Evolutionary conservation across 1,284 basidiomycete genomes (phyloP), one percentile per base, ranked within the genome.

Genomic region (Somion occarium): DNA sequence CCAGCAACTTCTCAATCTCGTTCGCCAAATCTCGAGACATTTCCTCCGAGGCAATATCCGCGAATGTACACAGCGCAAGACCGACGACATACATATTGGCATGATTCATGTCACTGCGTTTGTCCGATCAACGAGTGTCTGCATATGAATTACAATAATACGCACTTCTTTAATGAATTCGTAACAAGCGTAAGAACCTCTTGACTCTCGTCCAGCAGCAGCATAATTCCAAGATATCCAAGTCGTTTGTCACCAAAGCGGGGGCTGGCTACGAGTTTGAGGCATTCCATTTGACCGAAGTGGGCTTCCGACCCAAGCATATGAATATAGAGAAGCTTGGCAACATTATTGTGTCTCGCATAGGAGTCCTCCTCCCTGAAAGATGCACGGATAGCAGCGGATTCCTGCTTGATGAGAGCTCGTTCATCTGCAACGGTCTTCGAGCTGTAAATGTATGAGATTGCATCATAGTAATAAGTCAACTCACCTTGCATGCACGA

Each of bases 221-320:
- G 75, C 97, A 99, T 99, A 62, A 99, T 98, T 1, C 97, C 97
- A 43, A 99, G 75, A 65, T 99, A 99, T 1, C 97, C 97, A 20
- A 99, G 76, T 27, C 96, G 82, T 73, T 99, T 99, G 76, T 99
- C 97, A 44, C 90, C 83, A 72, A 99, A 99, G 50, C 94, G 79
- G 12, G 97, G 93, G 60, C 93, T 93, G n/a, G 97, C 97, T 42
- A 99, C 97, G 48, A 99, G 86, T 72, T 99, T 99, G 59, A 99
- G 79, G 72, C 97, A 99, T 76, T 99, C 97, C 68, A 99, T 98
- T 77, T 99, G 97, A 46, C 97, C 97, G 66, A 98, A 99, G 69
- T 99, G 97, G 25, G 97, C 97, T 2, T 96, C 94, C 53, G 97
- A 98, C 52, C 97, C 97, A 22, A 99, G 88, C 97, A 99, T 99